A percentile compares a stretch with the other conserved stretches of the same genome.
phyloP scores from a whole-genome alignment of 495 filamentous ascomycete species.

The Apiosordaria backusii region DNA sequence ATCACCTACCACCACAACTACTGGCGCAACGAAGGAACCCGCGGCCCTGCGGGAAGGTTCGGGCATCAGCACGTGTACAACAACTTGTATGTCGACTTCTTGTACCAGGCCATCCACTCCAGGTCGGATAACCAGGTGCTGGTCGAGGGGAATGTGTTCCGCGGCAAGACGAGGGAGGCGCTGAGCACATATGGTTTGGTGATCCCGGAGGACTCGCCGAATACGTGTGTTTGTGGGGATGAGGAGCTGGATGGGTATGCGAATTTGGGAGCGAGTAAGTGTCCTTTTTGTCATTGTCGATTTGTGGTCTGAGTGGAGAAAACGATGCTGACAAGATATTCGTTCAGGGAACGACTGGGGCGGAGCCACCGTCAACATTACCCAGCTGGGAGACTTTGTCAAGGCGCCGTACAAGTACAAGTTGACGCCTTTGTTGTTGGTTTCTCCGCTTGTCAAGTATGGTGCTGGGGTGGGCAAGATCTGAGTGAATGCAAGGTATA shows the following conservation, averaged over 20 bases:
- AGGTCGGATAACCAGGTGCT: conserved; percentile 52
- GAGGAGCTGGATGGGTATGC: conserved; percentile 28
- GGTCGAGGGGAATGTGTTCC: conserved; percentile 50
- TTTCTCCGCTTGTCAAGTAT: conserved; percentile 32
- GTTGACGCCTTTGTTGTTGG: conserved; percentile 30
- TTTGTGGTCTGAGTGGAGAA: background rate
- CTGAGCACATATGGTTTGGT: conserved; percentile 47
- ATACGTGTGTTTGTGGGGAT: conserved; percentile 26
- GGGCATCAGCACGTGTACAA: conserved; percentile 54
- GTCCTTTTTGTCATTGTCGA: conserved; percentile 2
- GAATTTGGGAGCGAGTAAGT: conserved; percentile 42
- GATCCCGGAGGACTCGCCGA: conserved; percentile 41
- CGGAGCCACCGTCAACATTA: conserved; percentile 37
- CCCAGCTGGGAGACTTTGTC: conserved; percentile 39
- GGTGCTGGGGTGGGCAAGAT: conserved; percentile 35
- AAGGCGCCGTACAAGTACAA: conserved; percentile 43
- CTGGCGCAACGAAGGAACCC: conserved; percentile 60
- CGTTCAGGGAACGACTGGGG: conserved; percentile 43
- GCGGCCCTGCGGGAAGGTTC: conserved; percentile 59
- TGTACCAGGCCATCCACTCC: conserved; percentile 52
- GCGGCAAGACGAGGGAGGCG: conserved; percentile 38
- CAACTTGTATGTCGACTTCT: conserved; percentile 42
- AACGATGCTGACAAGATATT: conserved; percentile 9
- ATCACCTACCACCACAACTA: conserved; percentile 61
- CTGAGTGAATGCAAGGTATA: too few relatives aligned